Conservation (phyloP, 352 stramenopile genomes). For the Globisporangium carolinianum region DNA sequence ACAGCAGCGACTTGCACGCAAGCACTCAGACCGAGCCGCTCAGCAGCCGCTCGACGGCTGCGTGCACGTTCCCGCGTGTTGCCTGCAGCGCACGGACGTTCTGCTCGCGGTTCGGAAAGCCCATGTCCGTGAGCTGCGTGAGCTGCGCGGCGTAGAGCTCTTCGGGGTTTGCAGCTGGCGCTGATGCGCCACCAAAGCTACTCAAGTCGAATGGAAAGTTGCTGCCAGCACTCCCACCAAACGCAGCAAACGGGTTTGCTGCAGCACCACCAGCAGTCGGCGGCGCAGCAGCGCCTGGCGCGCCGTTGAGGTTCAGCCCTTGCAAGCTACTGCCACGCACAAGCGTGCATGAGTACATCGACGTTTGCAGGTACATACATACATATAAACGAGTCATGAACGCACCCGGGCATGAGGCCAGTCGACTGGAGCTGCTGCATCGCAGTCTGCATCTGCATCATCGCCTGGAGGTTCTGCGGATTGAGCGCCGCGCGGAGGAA, state of each 20-base stretch:
- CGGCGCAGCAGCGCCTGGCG: slow-evolving; percentile 3
- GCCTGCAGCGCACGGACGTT: slow-evolving; percentile 84
- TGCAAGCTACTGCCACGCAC: slow-evolving; percentile 26
- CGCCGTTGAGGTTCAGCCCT: slow-evolving; percentile 33
- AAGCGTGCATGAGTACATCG: background rate
- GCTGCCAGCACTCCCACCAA: slow-evolving; percentile 21
- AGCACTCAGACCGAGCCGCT: slow-evolving; percentile 42
- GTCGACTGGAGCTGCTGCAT: slow-evolving; percentile 79
- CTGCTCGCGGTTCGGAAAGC: slow-evolving; percentile 85
- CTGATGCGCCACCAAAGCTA: slow-evolving; percentile 14
- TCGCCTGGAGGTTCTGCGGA: slow-evolving; percentile 86
- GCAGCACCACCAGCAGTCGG: slow-evolving; percentile 11
- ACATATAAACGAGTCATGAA: background rate
- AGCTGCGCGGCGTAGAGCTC: slow-evolving; percentile 85
- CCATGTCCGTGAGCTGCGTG: slow-evolving; percentile 88
- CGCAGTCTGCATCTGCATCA: slow-evolving; percentile 88
- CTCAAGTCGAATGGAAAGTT: slow-evolving; percentile 22
- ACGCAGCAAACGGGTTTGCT: slow-evolving; percentile 47
- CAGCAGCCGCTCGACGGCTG: slow-evolving; percentile 85
- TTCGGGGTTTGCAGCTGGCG: slow-evolving; percentile 59
- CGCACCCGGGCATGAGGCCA: slow-evolving; percentile 63
- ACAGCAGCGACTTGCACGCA: too few relatives aligned
- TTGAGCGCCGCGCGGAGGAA: slow-evolving; percentile 85
- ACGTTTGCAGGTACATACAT: background rate
- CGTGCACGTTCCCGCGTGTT: slow-evolving; percentile 86